Evolutionary conservation across 2,329 filamentous ascomycete genomes (phyloP).

Genomic region (Stachybotrys chlorohalonatus): DNA sequence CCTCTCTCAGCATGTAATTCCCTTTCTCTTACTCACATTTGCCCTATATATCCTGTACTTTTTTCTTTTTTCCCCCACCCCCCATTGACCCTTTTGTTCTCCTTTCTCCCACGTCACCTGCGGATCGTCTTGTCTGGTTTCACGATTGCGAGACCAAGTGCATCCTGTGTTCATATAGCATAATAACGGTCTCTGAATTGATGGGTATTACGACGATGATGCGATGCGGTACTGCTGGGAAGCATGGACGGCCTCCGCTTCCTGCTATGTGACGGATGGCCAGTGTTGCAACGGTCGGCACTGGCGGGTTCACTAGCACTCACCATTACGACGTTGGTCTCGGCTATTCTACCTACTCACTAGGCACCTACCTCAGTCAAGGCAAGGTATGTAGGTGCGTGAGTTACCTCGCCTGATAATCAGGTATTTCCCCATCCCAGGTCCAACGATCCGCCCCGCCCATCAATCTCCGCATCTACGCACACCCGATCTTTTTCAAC

Average conservation of each 20-base stretch:
- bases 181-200: neutral
- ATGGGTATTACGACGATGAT: neutral
- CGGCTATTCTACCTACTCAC: too few species aligned
- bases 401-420: too few species aligned
- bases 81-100: neutral
- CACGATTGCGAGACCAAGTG: neutral
- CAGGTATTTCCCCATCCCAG: too few species aligned
- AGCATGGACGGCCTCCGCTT: too few species aligned
- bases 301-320: neutral
- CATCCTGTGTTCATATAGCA: neutral
- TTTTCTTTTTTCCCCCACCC: neutral
- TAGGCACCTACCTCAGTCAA: too few species aligned
- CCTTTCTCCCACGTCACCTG: neutral
- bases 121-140: neutral
- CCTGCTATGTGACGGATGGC: too few species aligned
- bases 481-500: too few species aligned
- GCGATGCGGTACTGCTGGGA: too few species aligned
- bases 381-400: too few species aligned
- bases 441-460: too few species aligned
- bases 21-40: neutral
- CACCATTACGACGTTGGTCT: neutral
- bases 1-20: slow-evolving; percentile 1
- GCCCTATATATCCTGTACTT: neutral
- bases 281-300: neutral
- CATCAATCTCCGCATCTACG: too few species aligned